phyloP scores from a whole-genome alignment of 306 rosid species.

The Cucurbita maxima region DNA sequence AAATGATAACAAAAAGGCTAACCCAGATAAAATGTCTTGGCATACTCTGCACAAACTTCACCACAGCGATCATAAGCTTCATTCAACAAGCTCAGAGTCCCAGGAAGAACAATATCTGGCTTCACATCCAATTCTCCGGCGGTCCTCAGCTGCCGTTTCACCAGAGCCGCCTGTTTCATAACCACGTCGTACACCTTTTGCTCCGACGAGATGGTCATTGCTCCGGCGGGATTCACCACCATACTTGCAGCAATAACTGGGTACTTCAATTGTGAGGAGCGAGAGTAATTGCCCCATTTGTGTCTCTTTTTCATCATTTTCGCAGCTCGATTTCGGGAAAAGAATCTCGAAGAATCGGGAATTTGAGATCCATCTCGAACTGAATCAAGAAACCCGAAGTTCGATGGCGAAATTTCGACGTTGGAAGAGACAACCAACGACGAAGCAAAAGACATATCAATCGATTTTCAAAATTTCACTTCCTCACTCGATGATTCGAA shows the following conservation, averaged over 20 bases:
- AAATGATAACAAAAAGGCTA: background rate
- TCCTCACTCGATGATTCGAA: background rate
- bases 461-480: background rate
- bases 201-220: conserved; percentile 37
- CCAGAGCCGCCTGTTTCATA: conserved; percentile 58
- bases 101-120: conserved; percentile 46
- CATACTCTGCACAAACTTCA: conserved; percentile 90
- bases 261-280: conserved; percentile 26
- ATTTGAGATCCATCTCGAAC: conserved; percentile 22
- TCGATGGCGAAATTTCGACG: conserved; percentile 27
- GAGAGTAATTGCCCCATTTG: conserved; percentile 22
- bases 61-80: conserved; percentile 79
- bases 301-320: conserved; percentile 17
- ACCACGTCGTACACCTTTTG: conserved; percentile 62
- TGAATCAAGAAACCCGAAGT: conserved; percentile 35
- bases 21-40: conserved; percentile 88
- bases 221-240: conserved; percentile 49
- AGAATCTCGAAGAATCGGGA: conserved; percentile 27
- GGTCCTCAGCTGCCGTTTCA: conserved; percentile 40
- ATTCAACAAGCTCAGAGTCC: conserved; percentile 39
- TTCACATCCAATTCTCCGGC: conserved; percentile 33
- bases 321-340: conserved; percentile 18
- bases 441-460: conserved; percentile 45
- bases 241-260: conserved; percentile 29
- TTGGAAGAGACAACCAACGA: conserved; percentile 28